These are phyloP conservation scores for Hibiscus mutabilis DNA, from an alignment of 345 rosid species.

Conservation along the genomic window DNA sequence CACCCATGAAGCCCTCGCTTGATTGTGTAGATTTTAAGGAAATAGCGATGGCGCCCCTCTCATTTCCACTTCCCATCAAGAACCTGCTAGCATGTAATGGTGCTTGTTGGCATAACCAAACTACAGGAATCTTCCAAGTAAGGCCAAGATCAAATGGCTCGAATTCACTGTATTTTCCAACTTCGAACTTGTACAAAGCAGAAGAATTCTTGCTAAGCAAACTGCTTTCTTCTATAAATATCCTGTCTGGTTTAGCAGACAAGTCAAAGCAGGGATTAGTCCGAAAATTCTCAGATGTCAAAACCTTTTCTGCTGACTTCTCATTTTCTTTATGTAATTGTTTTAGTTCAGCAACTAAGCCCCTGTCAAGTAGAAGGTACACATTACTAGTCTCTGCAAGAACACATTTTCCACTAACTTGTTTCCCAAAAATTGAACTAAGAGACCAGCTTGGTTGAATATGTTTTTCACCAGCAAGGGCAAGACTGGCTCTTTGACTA, in stretches of 20 bases:
- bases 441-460: conserved; percentile 80
- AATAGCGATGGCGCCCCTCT: conserved; percentile 93
- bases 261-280: conserved; percentile 40
- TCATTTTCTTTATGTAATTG: conserved; percentile 27
- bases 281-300: conserved; percentile 24
- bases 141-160: conserved; percentile 66
- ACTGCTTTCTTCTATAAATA: conserved; percentile 39
- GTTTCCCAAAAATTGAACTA: conserved; percentile 77
- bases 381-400: conserved; percentile 71
- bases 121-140: conserved; percentile 62
- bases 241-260: conserved; percentile 57
- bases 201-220: conserved; percentile 26
- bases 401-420: conserved; percentile 55
- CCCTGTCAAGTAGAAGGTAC: conserved; percentile 65
- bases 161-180: conserved; percentile 48
- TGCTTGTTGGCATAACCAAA: conserved; percentile 63
- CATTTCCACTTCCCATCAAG: conserved; percentile 96
- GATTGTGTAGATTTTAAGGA: conserved; percentile 53
- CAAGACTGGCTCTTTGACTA: conserved; percentile 15
- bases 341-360: conserved; percentile 32
- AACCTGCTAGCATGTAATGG: conserved; percentile 79
- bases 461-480: conserved; percentile 23
- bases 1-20: conserved; percentile 22
- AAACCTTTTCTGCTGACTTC: conserved; percentile 10
- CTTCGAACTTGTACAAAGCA: conserved; percentile 44